Evolutionary conservation across 2,329 filamentous ascomycete species (phyloP).

Genomic region (Colletotrichum falcatum): DNA sequence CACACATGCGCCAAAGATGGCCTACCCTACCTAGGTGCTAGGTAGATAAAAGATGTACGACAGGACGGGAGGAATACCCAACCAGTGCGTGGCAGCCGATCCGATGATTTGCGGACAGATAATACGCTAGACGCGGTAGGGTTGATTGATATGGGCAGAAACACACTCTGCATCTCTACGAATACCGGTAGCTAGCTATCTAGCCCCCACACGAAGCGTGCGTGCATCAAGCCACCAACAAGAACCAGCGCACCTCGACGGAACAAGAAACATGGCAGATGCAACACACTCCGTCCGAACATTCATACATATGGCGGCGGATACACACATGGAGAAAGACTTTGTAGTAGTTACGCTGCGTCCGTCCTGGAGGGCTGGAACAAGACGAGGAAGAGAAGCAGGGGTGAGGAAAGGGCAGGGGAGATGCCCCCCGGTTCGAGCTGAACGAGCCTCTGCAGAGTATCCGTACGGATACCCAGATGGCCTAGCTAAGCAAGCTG

Average conservation of each 20-base stretch:
- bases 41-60: slow-evolving; percentile 11
- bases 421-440: slow-evolving; percentile 1
- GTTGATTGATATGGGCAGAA: slow-evolving; percentile 36
- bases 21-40: too few relatives aligned
- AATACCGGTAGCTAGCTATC: neutral
- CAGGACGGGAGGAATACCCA: neutral
- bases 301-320: neutral
- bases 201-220: slow-evolving; percentile 34
- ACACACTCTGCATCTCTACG: slow-evolving; percentile 5
- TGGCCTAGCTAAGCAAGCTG: neutral
- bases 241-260: slow-evolving; percentile 1
- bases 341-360: neutral
- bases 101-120: slow-evolving; percentile 18
- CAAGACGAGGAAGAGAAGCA: neutral
- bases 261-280: slow-evolving; percentile 7
- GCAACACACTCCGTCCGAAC: too few relatives aligned
- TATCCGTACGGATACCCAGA: neutral
- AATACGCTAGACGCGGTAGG: too few relatives aligned
- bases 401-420: too few relatives aligned
- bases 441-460: slow-evolving; percentile 5
- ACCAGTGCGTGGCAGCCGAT: slow-evolving; percentile 17
- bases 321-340: neutral
- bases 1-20: slow-evolving; percentile 17
- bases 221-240: slow-evolving; percentile 38
- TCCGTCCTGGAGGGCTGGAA: neutral